Evolutionary conservation across 345 rosid species (phyloP), one percentile per base, ranked within the genome.

Genomic region (Linum tenue): DNA sequence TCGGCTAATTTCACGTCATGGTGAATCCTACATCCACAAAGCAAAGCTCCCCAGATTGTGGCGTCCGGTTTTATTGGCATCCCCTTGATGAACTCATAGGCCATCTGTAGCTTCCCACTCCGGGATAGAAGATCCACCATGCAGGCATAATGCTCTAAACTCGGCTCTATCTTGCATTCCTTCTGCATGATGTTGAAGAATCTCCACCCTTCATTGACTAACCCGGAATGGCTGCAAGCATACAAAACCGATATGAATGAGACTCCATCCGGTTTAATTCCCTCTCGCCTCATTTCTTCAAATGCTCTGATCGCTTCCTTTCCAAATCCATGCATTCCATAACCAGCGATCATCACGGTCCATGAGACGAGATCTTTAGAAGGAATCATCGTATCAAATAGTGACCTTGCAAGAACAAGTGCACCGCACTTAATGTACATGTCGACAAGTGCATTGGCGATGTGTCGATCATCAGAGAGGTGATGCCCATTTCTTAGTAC

Each of bases 321-420:
- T 0, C 91, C 95, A 67, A 77, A 78, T 37, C 95, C 91, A 63
- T 88, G 89, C 91, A 88, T 85, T 17, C 89, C 95, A 74, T 88
- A 88, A 50, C 91, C 96, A 73, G 91, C 83, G 42, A 84, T 84
- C 88, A 88, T 85, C 72, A 84, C 82, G 5, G 96, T 88, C 96
- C 90, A 86, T 4, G 88, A 80, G 48, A 86, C 74, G 56, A 85
- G 72, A 86, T 88, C 91, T 77, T 86, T 88, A 3, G 72, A 53
- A 73, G 71, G 74, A 74, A 84, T 80, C 31, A 22, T 22, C 56
- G 62, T 72, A 55, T 83, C 86, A 66, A 86, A 88, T 64, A 88
- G 84, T 56, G 73, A 42, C 39, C 70, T 75, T 2, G 88, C 85
- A 39, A 83, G 84, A 42, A 72, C 69, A 66, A 86, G 67, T 2